Percentiles rank a stretch among this genome's conserved stretches.
Evolutionary conservation across 345 rosid species (phyloP).

Genomic region (Citrus unshiu): DNA sequence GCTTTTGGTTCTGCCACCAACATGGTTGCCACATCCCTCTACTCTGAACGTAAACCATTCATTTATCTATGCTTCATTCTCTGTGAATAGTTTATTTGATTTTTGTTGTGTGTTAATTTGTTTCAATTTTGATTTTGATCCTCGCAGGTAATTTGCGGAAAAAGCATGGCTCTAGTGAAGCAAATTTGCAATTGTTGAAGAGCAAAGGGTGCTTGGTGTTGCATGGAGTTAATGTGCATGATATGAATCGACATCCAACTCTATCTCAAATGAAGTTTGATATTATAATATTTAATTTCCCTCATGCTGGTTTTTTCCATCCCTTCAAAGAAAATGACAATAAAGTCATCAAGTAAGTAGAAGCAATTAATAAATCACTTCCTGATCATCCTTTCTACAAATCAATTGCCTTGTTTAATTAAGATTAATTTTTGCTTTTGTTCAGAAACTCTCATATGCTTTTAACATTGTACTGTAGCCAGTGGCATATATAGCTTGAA

Average conservation of each 20-base stretch:
- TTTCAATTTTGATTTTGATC: not conserved
- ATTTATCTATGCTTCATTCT: no score
- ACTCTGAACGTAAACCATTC: not conserved
- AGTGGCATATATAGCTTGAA: no score
- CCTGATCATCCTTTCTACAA: no score
- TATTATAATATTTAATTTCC: conserved; percentile 10
- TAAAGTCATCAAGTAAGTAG: not conserved
- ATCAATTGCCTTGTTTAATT: no score
- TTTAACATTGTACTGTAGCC: no score
- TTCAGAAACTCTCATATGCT: no score
- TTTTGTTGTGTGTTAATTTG: not conserved
- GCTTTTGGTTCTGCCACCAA: conserved; percentile 10
- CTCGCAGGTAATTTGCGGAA: not conserved
- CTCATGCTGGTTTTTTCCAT: conserved; percentile 7
- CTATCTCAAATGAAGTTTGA: conserved; percentile 6
- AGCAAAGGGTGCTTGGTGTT: not conserved
- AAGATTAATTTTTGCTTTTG: not conserved
- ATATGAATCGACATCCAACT: not conserved
- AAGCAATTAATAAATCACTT: not conserved
- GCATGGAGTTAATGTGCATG: conserved; percentile 1
- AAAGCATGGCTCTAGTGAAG: not conserved
- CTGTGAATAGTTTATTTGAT: no score
- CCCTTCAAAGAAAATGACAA: not conserved
- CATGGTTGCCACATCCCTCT: conserved; percentile 18
- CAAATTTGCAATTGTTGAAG: not conserved